phyloP scores from a whole-genome alignment of 306 rosid genomes.

The Lithocarpus polystachyus region DNA sequence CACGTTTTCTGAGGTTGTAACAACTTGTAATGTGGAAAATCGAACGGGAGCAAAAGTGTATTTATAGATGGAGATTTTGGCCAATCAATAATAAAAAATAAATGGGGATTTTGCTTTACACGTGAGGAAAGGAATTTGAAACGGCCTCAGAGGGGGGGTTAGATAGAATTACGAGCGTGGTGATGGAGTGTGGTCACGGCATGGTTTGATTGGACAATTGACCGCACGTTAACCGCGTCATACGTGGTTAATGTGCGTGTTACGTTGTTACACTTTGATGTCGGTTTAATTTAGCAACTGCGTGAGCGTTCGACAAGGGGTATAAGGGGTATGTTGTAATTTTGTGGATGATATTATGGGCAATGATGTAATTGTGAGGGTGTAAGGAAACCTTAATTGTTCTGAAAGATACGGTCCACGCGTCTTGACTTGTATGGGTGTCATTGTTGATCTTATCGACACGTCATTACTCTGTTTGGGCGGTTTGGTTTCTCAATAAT shows the following conservation, averaged over 20 bases:
- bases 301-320: no score
- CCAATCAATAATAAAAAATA: no score
- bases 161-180: neutral
- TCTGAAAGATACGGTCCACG: no score
- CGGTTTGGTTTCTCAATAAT: no score
- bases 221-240: no score
- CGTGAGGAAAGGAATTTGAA: neutral
- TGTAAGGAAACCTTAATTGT: neutral
- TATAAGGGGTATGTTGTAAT: no score
- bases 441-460: neutral
- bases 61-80: no score
- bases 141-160: no score
- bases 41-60: no score
- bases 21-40: no score
- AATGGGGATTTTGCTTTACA: no score
- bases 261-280: neutral
- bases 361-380: neutral
- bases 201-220: neutral
- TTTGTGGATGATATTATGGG: neutral
- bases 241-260: neutral
- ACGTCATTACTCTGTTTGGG: neutral
- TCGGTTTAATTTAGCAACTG: neutral
- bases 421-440: neutral
- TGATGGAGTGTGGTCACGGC: conserved; percentile 1
- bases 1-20: no score